phyloP scores from a whole-genome alignment of 495 filamentous ascomycete species.

The Rhypophila decipiens region DNA sequence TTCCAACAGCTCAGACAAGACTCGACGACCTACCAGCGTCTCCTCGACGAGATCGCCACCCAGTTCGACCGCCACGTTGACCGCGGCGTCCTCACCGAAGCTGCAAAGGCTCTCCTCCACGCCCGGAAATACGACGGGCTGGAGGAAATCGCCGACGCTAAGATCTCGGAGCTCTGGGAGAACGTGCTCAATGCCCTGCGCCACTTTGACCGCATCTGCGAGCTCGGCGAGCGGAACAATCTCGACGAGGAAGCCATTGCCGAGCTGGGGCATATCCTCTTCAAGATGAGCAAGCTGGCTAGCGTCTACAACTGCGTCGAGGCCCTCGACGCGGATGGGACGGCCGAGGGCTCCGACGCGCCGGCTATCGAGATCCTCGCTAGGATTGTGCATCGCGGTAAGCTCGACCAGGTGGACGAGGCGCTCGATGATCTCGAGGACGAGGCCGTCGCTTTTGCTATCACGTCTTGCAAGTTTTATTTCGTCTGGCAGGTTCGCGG shows the following conservation, averaged over 20 bases:
- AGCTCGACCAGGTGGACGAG: slow-evolving; percentile 53
- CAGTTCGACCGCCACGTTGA: slow-evolving; percentile 90
- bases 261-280: slow-evolving; percentile 70
- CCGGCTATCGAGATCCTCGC: slow-evolving; percentile 63
- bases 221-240: slow-evolving; percentile 56
- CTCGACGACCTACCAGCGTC: slow-evolving; percentile 67
- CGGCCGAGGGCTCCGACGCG: slow-evolving; percentile 38
- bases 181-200: slow-evolving; percentile 65
- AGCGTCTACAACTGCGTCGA: slow-evolving; percentile 69
- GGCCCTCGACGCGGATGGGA: slow-evolving; percentile 58
- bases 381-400: slow-evolving; percentile 59
- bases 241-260: slow-evolving; percentile 55
- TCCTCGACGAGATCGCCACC: slow-evolving; percentile 87
- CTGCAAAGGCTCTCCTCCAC: slow-evolving; percentile 73
- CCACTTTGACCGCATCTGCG: slow-evolving; percentile 58
- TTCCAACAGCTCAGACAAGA: slow-evolving; percentile 88
- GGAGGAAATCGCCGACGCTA: slow-evolving; percentile 73
- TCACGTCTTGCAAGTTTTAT: slow-evolving; percentile 73
- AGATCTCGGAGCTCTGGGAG: slow-evolving; percentile 79
- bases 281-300: slow-evolving; percentile 77
- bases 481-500: slow-evolving; percentile 86
- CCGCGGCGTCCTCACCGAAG: slow-evolving; percentile 76
- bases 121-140: slow-evolving; percentile 80
- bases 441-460: slow-evolving; percentile 64
- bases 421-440: slow-evolving; percentile 65